Base-by-base conservation (phyloP, 768 basidiomycete genomes). In the Exsudoporus frostii region DNA sequence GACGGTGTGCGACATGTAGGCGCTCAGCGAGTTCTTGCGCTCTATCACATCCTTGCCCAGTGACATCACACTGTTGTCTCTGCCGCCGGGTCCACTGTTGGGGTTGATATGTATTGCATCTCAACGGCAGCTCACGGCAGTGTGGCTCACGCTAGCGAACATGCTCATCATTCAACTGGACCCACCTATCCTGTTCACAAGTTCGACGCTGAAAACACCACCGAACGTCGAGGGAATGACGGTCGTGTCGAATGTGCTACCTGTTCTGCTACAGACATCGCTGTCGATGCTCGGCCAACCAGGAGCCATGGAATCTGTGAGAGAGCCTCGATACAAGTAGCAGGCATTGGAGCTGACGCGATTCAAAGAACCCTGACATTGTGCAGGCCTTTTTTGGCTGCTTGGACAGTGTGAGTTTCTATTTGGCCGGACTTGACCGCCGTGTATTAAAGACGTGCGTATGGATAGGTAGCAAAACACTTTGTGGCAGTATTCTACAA, bases 361-460 rank as follows among this genome's bases (percentile, higher is more conserved):
- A 22, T 44, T 6, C 48, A 96, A 30, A 30, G 92, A 92, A 96
- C 64, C 93, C 94, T 0, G 94, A 96, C 66, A 82, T 96, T 25
- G 90, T 92, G 15, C 92, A 93, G 65, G 85, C 84, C 24, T 95
- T 94, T 69, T 96, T 95, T 70, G 78, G 78, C 9, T 94, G 85
- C 64, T 79, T 90, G 76, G 90, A 92, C 41, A 79, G 82, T 41
- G 90, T 90, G 55, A 43, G 80, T 74, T 17, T 25, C 27, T 32
- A 22, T 20, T 27, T 42, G 50, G 39, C 39, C 33, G 41, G 39
- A 38, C 27, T 41, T 33, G 34, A 4, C 7, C 15, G 30, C 3
- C 15, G 17, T 45, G 19, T 32, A 29, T 49, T 50, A n/a, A 55
- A 20, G 25, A 25, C 27, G n/a, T 46, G 19, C 4, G 6, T n/a